Conservation (phyloP, 129 eudicot species). For the Gnaphalium uliginosum region DNA sequence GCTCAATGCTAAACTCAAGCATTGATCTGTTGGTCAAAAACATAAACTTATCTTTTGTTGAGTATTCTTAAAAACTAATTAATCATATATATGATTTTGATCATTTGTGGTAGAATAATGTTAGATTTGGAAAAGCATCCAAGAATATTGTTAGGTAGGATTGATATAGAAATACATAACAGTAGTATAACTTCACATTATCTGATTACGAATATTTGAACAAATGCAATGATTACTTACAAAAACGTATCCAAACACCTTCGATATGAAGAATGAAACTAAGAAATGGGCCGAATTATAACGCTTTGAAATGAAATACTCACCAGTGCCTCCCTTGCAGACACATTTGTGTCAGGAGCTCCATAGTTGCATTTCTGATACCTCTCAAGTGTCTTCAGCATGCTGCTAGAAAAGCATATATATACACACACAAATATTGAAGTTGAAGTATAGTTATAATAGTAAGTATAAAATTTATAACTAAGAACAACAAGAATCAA, state of each 20-base stretch:
- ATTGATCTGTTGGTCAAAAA: conserved; percentile 20
- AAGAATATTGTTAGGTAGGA: no score
- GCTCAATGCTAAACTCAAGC: conserved; percentile 12
- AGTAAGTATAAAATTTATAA: not conserved
- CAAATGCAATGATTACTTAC: no score
- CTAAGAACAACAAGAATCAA: not conserved
- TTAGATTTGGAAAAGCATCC: no score
- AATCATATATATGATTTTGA: no score
- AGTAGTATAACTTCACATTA: not conserved
- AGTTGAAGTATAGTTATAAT: not conserved
- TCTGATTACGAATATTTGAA: no score
- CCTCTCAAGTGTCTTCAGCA: conserved; percentile 92
- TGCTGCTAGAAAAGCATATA: conserved; percentile 51
- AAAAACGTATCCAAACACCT: no score
- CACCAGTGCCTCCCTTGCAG: conserved; percentile 87
- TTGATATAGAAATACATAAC: not conserved
- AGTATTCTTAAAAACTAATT: no score
- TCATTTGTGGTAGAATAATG: no score
- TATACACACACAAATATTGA: not conserved
- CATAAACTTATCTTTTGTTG: not conserved
- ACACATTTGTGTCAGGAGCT: conserved; percentile 78
- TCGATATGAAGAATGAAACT: not conserved
- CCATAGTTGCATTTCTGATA: conserved; percentile 94
- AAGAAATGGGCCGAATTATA: not conserved
- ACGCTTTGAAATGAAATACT: not conserved